Evolutionary conservation across 2,329 filamentous ascomycete species (phyloP).

Genomic region (Sporothrix protearum): DNA sequence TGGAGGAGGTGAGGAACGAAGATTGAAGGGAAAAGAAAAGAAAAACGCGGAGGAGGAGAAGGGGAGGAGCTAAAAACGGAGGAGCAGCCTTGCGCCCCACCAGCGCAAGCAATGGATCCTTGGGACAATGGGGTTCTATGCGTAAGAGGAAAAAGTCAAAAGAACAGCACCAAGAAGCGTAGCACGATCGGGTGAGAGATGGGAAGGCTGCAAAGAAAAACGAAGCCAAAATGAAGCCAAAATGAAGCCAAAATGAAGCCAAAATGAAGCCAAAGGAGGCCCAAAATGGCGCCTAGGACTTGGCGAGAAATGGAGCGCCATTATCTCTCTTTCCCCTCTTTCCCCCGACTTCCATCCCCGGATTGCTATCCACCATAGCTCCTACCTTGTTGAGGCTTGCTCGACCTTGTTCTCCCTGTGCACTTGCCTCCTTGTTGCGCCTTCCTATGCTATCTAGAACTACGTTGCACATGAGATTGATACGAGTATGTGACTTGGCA

Average conservation of each 20-base stretch:
- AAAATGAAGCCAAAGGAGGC: neutral
- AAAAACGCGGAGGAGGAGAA: neutral
- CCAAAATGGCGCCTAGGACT: neutral
- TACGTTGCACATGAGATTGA: neutral
- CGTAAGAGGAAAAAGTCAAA: constrained; percentile 5
- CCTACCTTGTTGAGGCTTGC: neutral
- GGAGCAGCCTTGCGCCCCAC: constrained; percentile 8
- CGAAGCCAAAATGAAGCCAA: neutral
- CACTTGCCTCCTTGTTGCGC: neutral
- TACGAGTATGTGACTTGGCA: neutral
- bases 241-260: neutral
- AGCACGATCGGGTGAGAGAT: neutral
- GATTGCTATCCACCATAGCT: neutral
- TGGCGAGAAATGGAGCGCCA: neutral
- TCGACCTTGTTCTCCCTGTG: neutral
- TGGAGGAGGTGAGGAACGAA: neutral
- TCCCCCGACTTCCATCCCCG: neutral
- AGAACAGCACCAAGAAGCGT: neutral
- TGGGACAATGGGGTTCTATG: neutral
- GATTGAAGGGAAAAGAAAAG: neutral
- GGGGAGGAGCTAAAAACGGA: constrained; percentile 2
- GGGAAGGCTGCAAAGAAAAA: neutral
- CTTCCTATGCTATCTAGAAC: neutral
- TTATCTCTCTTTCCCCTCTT: neutral
- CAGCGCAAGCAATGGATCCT: neutral